Conservation (phyloP, 148 eudicot species). For the Fagopyrum esculentum region DNA sequence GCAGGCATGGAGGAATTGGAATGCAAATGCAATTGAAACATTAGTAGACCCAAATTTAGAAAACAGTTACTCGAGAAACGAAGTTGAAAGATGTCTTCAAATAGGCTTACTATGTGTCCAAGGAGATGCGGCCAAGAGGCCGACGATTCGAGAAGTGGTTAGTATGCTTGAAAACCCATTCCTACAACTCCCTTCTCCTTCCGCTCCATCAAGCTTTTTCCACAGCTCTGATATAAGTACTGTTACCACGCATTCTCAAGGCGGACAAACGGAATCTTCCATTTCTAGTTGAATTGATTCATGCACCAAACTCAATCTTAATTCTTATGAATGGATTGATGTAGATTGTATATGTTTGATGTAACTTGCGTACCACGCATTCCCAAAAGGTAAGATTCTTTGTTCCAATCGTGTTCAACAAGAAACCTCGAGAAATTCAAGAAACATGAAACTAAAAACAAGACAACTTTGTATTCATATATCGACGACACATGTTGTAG, state of each 20-base stretch:
- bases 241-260: not conserved
- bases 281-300: not conserved
- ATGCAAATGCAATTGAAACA: not conserved
- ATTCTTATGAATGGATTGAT: too few relatives aligned
- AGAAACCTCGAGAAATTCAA: not conserved
- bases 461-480: not conserved
- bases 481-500: slow-evolving; percentile 34
- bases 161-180: slow-evolving; percentile 1
- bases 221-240: not conserved
- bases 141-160: not conserved
- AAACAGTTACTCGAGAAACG: not conserved
- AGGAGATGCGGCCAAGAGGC: not conserved
- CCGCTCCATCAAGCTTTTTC: not conserved
- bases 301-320: too few relatives aligned
- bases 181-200: not conserved
- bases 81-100: not conserved
- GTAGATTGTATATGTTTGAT: too few relatives aligned
- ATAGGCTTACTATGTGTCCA: not conserved
- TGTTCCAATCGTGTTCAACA: too few relatives aligned
- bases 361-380: too few relatives aligned
- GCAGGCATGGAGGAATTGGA: not conserved
- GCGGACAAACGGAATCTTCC: not conserved
- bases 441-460: not conserved
- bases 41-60: not conserved
- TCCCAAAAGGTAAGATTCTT: too few relatives aligned